Conservation (phyloP, 805 yeast species). For the Kuraishia capsulata region DNA sequence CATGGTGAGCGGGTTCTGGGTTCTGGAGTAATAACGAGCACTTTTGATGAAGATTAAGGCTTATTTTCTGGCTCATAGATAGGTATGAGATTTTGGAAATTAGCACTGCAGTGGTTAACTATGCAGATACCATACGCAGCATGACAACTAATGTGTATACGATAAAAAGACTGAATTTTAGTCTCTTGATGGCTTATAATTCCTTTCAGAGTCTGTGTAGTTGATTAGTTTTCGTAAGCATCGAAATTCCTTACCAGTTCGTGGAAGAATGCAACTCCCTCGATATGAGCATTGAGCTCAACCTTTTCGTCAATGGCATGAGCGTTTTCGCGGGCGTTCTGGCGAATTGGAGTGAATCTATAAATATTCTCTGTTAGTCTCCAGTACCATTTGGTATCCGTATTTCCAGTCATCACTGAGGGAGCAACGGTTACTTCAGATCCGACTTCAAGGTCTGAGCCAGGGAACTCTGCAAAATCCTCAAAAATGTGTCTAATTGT, state of each 20-base stretch:
- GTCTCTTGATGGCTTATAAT: too few relatives aligned
- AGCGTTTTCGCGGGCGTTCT: constrained; percentile 3
- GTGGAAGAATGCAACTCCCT: constrained; percentile 6
- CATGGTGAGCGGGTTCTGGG: constrained; percentile 62
- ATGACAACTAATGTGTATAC: too few relatives aligned
- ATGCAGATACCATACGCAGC: too few relatives aligned
- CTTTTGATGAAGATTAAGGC: not conserved
- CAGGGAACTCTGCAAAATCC: constrained; percentile 31
- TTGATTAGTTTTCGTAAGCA: too few relatives aligned
- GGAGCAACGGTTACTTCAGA: constrained; percentile 49
- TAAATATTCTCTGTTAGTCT: constrained; percentile 44
- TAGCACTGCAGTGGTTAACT: too few relatives aligned
- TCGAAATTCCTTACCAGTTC: constrained; percentile 23
- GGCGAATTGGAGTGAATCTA: constrained; percentile 33
- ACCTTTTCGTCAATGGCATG: constrained; percentile 7
- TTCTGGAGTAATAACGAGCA: constrained; percentile 30
- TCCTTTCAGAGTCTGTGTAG: too few relatives aligned
- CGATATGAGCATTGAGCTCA: constrained; percentile 5
- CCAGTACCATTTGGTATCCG: constrained; percentile 61
- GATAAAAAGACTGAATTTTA: too few relatives aligned
- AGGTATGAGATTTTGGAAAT: too few relatives aligned
- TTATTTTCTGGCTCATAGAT: too few relatives aligned
- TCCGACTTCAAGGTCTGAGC: constrained; percentile 35
- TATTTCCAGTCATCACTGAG: constrained; percentile 47
- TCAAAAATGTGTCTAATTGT: constrained; percentile 31